Base-by-base conservation (phyloP, 192 early-diverging fungal genomes). In the Jimgerdemannia lactiflua region DNA sequence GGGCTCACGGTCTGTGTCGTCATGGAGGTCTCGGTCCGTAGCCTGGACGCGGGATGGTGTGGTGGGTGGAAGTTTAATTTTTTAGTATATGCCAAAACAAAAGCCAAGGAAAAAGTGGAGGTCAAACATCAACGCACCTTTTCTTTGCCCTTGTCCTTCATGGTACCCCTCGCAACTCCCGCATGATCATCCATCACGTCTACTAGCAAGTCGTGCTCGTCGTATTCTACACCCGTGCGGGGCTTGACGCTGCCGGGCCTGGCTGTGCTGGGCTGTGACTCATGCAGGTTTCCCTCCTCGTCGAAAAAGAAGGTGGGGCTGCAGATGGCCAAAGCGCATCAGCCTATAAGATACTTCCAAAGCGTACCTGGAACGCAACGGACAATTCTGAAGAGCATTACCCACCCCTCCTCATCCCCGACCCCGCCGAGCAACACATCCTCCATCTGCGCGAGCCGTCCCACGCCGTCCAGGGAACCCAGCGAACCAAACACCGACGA, bases 251-350 rank as follows among this genome's bases (percentile, higher is more conserved):
- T 14, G 49, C 49, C 2, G 49, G 0, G 49, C 49, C 8, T 6
- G 49, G 14, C 49, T 19, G 67, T 68, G 67, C 67, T 19, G 19
- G 19, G 67, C 7, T 68, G 67, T 9, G 67, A 7, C 18, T 68
- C 67, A 18, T 41, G 67, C 19, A 68, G 6, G 40, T 68, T 68
- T 7, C 67, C 6, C 19, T 68, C 67, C 9, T 68, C 67, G 40
- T 68, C 67, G 40, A 68, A 68, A 19, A 68, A 68, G 40, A 68
- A 39, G 40, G 67, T 68, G 67, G 67, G 67, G 9, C 67, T 68
- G 40, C 40, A 9, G 19, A 10, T 19, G 67, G 7, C 9, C 6
- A 14, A 14, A 68, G 40, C 67, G 67, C 6, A 65, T 14, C 64
- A 65, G 64, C 64, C 19, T 65, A 18, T 29, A 59, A 59, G 14